Evolutionary conservation across 345 rosid genomes (phyloP).

Genomic region (Salix arbutifolia): DNA sequence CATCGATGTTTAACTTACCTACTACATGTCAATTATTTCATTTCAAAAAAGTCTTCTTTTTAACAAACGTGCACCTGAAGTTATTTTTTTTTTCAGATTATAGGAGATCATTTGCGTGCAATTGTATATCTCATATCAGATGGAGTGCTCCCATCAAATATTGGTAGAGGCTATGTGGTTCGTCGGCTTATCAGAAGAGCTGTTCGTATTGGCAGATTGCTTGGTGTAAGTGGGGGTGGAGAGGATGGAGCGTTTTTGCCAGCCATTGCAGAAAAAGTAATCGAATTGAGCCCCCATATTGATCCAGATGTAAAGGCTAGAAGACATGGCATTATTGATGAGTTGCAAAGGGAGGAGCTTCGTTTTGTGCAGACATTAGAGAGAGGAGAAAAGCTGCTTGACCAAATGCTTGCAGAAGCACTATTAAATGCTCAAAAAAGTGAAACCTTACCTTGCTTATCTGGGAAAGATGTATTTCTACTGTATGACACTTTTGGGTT

Average conservation of each 20-base stretch:
- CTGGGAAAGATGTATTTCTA: slow-evolving; percentile 83
- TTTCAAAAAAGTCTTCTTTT: background rate
- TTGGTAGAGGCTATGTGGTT: slow-evolving; percentile 92
- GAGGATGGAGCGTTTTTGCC: slow-evolving; percentile 70
- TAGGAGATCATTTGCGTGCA: slow-evolving; percentile 93
- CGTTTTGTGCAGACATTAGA: slow-evolving; percentile 84
- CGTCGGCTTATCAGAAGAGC: slow-evolving; percentile 89
- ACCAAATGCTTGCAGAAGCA: slow-evolving; percentile 63
- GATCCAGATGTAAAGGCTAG: slow-evolving; percentile 62
- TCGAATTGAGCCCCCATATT: slow-evolving; percentile 67
- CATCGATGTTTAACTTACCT: slow-evolving; percentile 5
- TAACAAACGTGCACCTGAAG: background rate
- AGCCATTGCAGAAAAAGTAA: slow-evolving; percentile 66
- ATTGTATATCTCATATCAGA: slow-evolving; percentile 84
- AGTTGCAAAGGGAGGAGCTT: slow-evolving; percentile 77
- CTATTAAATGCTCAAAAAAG: slow-evolving; percentile 35
- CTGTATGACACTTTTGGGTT: slow-evolving; percentile 83
- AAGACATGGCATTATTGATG: slow-evolving; percentile 61
- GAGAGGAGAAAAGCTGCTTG: slow-evolving; percentile 87
- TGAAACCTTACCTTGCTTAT: slow-evolving; percentile 45
- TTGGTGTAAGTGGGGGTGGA: slow-evolving; percentile 66
- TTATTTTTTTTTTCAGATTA: slow-evolving; percentile 40
- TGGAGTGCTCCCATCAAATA: slow-evolving; percentile 87
- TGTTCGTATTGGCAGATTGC: slow-evolving; percentile 79
- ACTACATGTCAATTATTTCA: slow-evolving; percentile 1